Percentiles rank a stretch among this genome's conserved stretches.
Conservation (phyloP, 768 basidiomycete genomes). For the Cantharellus anzutake region DNA sequence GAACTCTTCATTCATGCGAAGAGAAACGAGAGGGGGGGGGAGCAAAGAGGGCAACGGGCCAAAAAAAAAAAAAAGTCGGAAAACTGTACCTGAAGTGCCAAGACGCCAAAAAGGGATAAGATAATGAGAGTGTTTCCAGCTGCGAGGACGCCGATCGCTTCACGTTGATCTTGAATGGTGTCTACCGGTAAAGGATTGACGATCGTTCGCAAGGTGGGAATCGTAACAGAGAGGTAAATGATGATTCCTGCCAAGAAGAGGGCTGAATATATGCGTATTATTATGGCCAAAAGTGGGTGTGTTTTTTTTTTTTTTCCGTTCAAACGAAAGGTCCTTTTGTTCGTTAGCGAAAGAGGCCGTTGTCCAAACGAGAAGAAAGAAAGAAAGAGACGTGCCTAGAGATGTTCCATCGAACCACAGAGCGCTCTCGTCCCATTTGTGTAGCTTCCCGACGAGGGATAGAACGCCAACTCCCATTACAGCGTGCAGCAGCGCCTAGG, state of each 20-base stretch:
- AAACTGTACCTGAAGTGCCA: conserved; percentile 59
- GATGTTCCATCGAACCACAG: conserved; percentile 88
- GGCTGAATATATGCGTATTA: background rate
- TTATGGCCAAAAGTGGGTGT: background rate
- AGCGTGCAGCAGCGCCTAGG: conserved; percentile 68
- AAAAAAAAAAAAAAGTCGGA: conserved; percentile 8
- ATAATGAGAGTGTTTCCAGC: conserved; percentile 80
- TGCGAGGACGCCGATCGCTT: conserved; percentile 63
- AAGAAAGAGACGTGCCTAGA: conserved; percentile 37
- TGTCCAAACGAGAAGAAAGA: background rate
- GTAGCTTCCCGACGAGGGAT: conserved; percentile 58
- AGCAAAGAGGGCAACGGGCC: background rate
- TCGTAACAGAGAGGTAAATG: conserved; percentile 66
- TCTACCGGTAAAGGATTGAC: conserved; percentile 40
- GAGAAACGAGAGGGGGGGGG: background rate
- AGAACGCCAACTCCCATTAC: conserved; percentile 62
- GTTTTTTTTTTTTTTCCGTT: background rate
- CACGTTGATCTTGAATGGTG: conserved; percentile 43
- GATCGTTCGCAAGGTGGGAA: conserved; percentile 61
- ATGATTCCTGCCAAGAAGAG: conserved; percentile 57
- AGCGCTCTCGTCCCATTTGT: conserved; percentile 82
- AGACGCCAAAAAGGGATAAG: conserved; percentile 40
- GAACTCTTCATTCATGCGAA: too few species aligned
- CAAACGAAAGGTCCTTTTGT: background rate
- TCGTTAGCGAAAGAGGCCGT: background rate